Evolutionary conservation across 139 green algal genomes (phyloP).

Genomic region (Tetradesmus lagerheimii): DNA sequence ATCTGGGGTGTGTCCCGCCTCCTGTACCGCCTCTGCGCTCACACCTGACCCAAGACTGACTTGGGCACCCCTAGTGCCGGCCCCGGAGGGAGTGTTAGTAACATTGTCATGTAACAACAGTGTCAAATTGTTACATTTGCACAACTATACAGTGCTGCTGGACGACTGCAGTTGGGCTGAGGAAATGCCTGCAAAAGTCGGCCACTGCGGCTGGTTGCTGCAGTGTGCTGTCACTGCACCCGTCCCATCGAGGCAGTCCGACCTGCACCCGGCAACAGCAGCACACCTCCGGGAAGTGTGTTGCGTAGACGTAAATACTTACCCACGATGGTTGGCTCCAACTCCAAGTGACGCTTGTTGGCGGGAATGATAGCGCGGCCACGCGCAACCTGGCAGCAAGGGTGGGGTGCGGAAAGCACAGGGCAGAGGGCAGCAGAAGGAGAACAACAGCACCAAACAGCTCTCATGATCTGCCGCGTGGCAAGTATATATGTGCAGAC

Average conservation of each 20-base stretch:
- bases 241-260: no score
- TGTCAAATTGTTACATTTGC: neutral
- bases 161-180: neutral
- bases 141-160: neutral
- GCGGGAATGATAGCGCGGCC: conserved; percentile 97
- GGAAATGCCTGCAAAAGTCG: no score
- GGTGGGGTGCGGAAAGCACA: neutral
- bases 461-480: no score
- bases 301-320: neutral
- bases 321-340: conserved; percentile 94
- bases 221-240: neutral
- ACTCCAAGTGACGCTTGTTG: conserved; percentile 95
- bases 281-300: neutral
- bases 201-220: neutral
- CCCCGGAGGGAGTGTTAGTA: conserved; percentile 2
- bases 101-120: neutral
- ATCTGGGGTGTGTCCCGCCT: neutral
- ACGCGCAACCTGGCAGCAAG: conserved; percentile 81
- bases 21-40: neutral
- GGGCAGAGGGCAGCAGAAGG: neutral
- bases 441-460: neutral
- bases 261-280: neutral
- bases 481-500: neutral
- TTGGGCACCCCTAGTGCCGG: conserved; percentile 69
- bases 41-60: conserved; percentile 5